A percentile compares a stretch with the other conserved stretches of the same genome.
Evolutionary conservation across 352 stramenopile species (phyloP).

Genomic region (Phytophthora pini): DNA sequence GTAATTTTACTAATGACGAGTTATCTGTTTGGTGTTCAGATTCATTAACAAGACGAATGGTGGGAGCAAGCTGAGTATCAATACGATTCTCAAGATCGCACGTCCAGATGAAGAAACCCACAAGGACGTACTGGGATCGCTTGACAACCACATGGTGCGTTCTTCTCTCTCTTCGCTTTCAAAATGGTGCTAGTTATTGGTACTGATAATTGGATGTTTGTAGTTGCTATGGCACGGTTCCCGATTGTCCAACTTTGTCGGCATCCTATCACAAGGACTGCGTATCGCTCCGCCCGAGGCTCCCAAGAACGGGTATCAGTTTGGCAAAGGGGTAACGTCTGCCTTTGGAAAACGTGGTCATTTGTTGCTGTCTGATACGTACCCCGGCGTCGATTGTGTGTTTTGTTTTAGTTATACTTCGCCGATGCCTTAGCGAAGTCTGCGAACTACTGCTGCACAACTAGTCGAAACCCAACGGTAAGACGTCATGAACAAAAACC

Average conservation of each 20-base stretch:
- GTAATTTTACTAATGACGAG: slow-evolving; percentile 2
- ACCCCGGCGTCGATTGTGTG: too few species aligned
- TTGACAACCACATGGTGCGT: slow-evolving; percentile 65
- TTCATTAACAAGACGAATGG: slow-evolving; percentile 64
- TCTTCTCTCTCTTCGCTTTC: neutral
- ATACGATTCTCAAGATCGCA: slow-evolving; percentile 58
- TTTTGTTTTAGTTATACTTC: slow-evolving; percentile 63
- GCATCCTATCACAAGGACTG: slow-evolving; percentile 73
- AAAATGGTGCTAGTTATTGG: too few species aligned
- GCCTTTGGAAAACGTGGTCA: neutral
- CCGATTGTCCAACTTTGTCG: slow-evolving; percentile 63
- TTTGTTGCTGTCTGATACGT: too few species aligned
- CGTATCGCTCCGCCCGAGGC: slow-evolving; percentile 74
- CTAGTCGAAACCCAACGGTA: slow-evolving; percentile 35
- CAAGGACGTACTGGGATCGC: slow-evolving; percentile 39
- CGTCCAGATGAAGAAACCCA: slow-evolving; percentile 53
- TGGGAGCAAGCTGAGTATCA: slow-evolving; percentile 53
- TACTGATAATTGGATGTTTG: neutral
- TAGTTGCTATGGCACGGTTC: slow-evolving; percentile 71
- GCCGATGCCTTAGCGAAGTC: slow-evolving; percentile 66
- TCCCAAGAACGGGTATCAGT: slow-evolving; percentile 66
- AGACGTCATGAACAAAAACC: neutral
- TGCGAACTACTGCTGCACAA: slow-evolving; percentile 57
- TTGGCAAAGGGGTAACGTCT: slow-evolving; percentile 65
- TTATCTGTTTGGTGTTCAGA: slow-evolving; percentile 16